These are phyloP conservation scores for Erythrobasidium hasegawianum DNA, from an alignment of 1,284 basidiomycete genomes.

Conservation along the genomic window DNA sequence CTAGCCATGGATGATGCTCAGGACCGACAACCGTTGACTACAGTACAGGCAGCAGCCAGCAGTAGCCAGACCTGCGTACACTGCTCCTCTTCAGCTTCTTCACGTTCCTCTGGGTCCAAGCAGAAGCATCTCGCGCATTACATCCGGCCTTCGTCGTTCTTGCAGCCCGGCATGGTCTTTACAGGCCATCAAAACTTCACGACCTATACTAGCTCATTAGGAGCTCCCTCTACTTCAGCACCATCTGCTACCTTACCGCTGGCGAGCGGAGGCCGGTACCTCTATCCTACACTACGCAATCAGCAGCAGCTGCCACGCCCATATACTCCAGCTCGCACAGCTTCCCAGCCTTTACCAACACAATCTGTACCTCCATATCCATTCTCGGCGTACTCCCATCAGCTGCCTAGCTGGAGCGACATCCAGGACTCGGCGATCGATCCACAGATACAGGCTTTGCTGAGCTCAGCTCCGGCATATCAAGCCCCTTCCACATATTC, in stretches of 20 bases:
- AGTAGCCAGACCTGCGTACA: not conserved
- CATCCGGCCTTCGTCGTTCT: conserved; percentile 29
- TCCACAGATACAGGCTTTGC: conserved; percentile 22
- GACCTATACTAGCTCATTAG: conserved; percentile 1
- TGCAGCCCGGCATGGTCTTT: conserved; percentile 25
- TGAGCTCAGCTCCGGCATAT: conserved; percentile 21
- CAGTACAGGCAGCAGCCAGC: not conserved
- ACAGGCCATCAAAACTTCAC: conserved; percentile 29
- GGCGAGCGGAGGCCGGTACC: not conserved
- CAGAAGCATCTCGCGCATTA: conserved; percentile 13
- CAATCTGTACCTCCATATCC: conserved; percentile 4
- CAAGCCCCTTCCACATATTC: too few species aligned
- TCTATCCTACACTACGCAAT: not conserved
- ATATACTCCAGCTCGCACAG: not conserved
- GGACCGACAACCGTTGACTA: too few species aligned
- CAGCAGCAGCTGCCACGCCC: not conserved
- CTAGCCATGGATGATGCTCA: conserved; percentile 1
- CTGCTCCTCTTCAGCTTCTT: not conserved
- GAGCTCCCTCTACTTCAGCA: not conserved
- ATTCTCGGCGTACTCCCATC: conserved; percentile 6
- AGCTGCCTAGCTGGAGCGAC: conserved; percentile 14
- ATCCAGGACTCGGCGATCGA: conserved; percentile 30
- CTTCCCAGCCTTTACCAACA: not conserved
- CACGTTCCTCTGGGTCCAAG: not conserved
- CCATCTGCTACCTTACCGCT: not conserved